These are phyloP conservation scores for Penicillium sp. DNA, from an alignment of 2,329 filamentous ascomycete genomes.

Conservation along the genomic window DNA sequence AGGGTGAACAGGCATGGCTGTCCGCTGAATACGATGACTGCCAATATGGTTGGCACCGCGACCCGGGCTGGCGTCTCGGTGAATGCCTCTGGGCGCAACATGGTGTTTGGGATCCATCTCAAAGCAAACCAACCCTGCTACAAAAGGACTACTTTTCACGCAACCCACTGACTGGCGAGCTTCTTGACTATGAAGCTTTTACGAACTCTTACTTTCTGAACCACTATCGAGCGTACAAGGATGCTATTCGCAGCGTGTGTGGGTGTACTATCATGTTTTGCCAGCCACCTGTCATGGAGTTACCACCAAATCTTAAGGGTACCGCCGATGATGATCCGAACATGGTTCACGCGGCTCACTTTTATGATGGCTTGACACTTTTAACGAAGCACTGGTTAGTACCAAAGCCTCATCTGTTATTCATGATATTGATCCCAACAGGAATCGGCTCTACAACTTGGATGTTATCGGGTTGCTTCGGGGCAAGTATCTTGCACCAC, in stretches of 20 bases:
- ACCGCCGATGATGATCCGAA: slow-evolving; percentile 84
- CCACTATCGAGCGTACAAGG: slow-evolving; percentile 72
- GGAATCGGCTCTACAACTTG: slow-evolving; percentile 92
- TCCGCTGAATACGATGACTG: slow-evolving; percentile 76
- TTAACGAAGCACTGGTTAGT: slow-evolving; percentile 90
- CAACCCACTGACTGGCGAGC: slow-evolving; percentile 69
- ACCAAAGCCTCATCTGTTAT: fast-evolving
- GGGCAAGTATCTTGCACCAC: slow-evolving; percentile 81
- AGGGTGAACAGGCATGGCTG: slow-evolving; percentile 84
- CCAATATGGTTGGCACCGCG: slow-evolving; percentile 84
- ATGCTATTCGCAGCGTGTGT: slow-evolving; percentile 74
- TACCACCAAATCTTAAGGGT: slow-evolving; percentile 83
- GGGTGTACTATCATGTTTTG: slow-evolving; percentile 81
- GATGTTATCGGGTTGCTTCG: slow-evolving; percentile 90
- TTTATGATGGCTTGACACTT: slow-evolving; percentile 92
- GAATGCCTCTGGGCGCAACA: slow-evolving; percentile 96
- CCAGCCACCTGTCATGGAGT: slow-evolving; percentile 86
- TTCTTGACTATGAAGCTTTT: slow-evolving; percentile 77
- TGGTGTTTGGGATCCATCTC: slow-evolving; percentile 80
- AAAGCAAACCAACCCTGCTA: slow-evolving; percentile 65
- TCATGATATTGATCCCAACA: slow-evolving; percentile 24
- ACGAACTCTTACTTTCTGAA: slow-evolving; percentile 90
- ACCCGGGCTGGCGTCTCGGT: slow-evolving; percentile 88
- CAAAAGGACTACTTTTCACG: slow-evolving; percentile 85
- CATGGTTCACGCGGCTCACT: slow-evolving; percentile 92